A percentile compares a stretch with the other conserved stretches of the same genome.
phyloP scores from a whole-genome alignment of 495 filamentous ascomycete species.

The Hypoxylon fuscum region DNA sequence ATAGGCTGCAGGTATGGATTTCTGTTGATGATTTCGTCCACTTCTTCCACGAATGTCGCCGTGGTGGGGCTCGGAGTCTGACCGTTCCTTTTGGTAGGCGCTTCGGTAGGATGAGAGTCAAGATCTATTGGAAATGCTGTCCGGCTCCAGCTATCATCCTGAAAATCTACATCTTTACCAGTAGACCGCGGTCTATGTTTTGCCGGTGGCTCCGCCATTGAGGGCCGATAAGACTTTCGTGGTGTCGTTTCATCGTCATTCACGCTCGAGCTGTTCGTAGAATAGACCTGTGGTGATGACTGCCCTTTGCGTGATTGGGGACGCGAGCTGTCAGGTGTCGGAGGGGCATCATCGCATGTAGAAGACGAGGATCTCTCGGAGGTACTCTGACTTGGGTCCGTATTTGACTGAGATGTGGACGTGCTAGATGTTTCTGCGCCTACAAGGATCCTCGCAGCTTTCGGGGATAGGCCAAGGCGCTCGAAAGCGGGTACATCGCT shows the following conservation, averaged over 20 bases:
- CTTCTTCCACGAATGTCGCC: conserved; percentile 29
- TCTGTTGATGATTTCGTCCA: conserved; percentile 12
- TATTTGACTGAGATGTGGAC: conserved; percentile 40
- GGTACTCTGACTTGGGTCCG: conserved; percentile 38
- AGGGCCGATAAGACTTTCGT: conserved; percentile 9
- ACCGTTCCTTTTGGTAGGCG: neutral
- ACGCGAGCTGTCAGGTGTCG: conserved; percentile 58
- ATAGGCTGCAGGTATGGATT: conserved; percentile 18
- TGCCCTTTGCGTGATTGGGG: conserved; percentile 53
- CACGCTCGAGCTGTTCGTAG: neutral
- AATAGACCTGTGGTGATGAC: conserved; percentile 4
- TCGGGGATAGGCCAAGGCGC: conserved; percentile 42
- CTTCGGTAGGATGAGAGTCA: conserved; percentile 32
- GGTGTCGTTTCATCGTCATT: conserved; percentile 10
- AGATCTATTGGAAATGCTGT: conserved; percentile 47
- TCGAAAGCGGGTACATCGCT: conserved; percentile 44
- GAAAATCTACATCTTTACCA: conserved; percentile 9
- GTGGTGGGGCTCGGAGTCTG: conserved; percentile 23
- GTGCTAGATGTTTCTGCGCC: conserved; percentile 31
- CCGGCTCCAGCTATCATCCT: conserved; percentile 51
- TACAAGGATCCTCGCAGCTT: conserved; percentile 34
- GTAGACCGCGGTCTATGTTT: conserved; percentile 15
- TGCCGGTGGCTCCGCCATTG: conserved; percentile 15
- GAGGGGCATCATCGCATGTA: conserved; percentile 53
- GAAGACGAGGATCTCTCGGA: conserved; percentile 60